These are phyloP conservation scores for Pichia nanzhaoensis DNA, from an alignment of 805 yeast species.

Conservation along the genomic window DNA sequence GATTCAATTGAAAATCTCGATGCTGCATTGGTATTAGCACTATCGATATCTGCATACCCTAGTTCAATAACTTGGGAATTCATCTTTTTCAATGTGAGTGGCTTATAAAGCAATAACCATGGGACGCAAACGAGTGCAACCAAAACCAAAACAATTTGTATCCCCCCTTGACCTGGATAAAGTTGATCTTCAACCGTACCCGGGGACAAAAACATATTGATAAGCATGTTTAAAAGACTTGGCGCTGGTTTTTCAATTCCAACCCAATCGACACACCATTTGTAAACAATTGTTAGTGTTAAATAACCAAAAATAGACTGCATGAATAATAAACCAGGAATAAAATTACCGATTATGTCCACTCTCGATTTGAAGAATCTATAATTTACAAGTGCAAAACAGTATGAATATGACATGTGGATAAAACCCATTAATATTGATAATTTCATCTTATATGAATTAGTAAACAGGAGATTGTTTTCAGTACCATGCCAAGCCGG, in stretches of 20 bases:
- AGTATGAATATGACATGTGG: conserved; percentile 81
- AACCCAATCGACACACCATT: conserved; percentile 93
- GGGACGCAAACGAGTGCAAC: conserved; percentile 90
- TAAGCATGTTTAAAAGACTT: conserved; percentile 87
- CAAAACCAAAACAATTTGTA: conserved; percentile 66
- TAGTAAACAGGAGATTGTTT: conserved; percentile 59
- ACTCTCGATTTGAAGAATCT: conserved; percentile 59
- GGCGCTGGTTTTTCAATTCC: conserved; percentile 77
- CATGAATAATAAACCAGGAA: conserved; percentile 93
- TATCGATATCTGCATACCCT: conserved; percentile 4
- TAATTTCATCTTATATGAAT: conserved; percentile 72
- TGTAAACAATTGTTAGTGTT: conserved; percentile 77
- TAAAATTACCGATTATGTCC: conserved; percentile 86
- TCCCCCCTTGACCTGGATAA: conserved; percentile 68
- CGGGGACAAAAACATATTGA: conserved; percentile 91
- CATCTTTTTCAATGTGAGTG: conserved; percentile 27
- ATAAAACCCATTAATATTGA: conserved; percentile 69
- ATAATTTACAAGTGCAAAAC: conserved; percentile 80
- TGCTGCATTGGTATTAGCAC: neutral
- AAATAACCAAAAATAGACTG: conserved; percentile 94
- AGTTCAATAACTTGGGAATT: conserved; percentile 1
- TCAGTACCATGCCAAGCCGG: conserved; percentile 80
- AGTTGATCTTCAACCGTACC: conserved; percentile 78
- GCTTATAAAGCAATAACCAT: conserved; percentile 80
- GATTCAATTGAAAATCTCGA: conserved; percentile 5